Evolutionary conservation across 495 filamentous ascomycete genomes (phyloP), one percentile per base, ranked within the genome.

Genomic region (Friedmanniomyces simplex): DNA sequence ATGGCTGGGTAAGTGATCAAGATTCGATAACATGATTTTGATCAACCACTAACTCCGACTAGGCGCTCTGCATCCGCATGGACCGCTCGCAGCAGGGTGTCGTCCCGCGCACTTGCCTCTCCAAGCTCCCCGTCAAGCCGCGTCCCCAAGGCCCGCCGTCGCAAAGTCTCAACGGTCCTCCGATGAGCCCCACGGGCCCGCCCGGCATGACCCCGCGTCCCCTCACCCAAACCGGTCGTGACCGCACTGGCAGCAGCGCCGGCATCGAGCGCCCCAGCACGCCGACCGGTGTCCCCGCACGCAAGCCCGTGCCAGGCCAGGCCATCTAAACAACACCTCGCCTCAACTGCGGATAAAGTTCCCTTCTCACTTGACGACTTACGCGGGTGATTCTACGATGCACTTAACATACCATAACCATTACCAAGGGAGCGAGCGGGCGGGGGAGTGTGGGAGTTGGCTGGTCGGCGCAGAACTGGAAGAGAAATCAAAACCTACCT

Each of bases 31-130:
- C 41, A 3, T 34, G 41, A 25, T 11, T 16, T 11, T 22, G 28
- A 32, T 32, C 28, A 10, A 32, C 48, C 55, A 64, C 76, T 79
- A 76, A 82, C 66, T 21, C 60, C 56, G 34, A 42, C 8, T 39
- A 90, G 86, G 88, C 91, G 62, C 86, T 96, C 52, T 97, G 93
- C 71, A 83, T 86, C 65, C 86, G 87, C 59, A 81, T 97, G 48
- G 91, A 97, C 71, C 84, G 89, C 50, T 88, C 88, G 43, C 78
- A 86, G 63, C 90, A 96, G 73, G 93, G 93, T 71, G 94, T 97
- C 50, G 89, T 83, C 54, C 93, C 93, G 20, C 83, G 93, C 34
- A 95, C 89, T 36, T 97, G 94, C 73, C 79, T 98, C 28, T 97
- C 94, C 25, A 85, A 89, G 49, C 83, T 87, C 51, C 89, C 93